phyloP scores from a whole-genome alignment of 495 filamentous ascomycete genomes.

The Staphylotrichum tortipilum region DNA sequence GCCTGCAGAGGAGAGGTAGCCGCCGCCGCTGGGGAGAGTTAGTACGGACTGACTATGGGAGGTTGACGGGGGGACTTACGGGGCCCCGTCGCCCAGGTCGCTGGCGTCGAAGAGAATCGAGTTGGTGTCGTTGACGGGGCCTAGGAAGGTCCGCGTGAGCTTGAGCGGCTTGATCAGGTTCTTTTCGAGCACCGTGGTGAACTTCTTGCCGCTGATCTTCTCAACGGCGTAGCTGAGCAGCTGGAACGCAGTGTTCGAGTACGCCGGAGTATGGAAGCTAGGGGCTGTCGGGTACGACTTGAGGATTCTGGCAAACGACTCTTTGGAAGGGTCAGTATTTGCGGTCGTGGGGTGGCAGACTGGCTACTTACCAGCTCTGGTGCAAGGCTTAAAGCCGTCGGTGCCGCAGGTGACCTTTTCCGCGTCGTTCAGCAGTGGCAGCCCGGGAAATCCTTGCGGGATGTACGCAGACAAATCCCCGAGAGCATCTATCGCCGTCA shows the following conservation, averaged over 20 bases:
- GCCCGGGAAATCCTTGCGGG: not conserved
- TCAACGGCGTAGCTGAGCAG: slow-evolving; percentile 16
- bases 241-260: slow-evolving; percentile 20
- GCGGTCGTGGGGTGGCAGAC: too few species aligned
- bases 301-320: not conserved
- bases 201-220: slow-evolving; percentile 6
- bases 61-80: slow-evolving; percentile 1
- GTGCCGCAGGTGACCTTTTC: slow-evolving; percentile 7
- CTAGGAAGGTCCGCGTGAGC: slow-evolving; percentile 12
- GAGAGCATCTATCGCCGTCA: not conserved
- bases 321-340: not conserved
- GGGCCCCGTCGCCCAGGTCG: slow-evolving; percentile 12
- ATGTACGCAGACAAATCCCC: not conserved
- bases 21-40: slow-evolving; percentile 3
- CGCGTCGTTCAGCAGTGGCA: slow-evolving; percentile 2
- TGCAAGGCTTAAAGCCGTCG: not conserved
- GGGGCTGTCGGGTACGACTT: not conserved
- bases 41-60: not conserved
- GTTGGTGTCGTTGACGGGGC: slow-evolving; percentile 4
- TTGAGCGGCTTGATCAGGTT: slow-evolving; percentile 9
- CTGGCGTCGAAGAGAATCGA: not conserved
- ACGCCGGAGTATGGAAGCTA: slow-evolving; percentile 5
- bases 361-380: not conserved
- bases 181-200: slow-evolving; percentile 7
- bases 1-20: slow-evolving; percentile 36